These are phyloP conservation scores for Platanus orientalis DNA, from an alignment of 164 flowering plant species.

Conservation along the genomic window DNA sequence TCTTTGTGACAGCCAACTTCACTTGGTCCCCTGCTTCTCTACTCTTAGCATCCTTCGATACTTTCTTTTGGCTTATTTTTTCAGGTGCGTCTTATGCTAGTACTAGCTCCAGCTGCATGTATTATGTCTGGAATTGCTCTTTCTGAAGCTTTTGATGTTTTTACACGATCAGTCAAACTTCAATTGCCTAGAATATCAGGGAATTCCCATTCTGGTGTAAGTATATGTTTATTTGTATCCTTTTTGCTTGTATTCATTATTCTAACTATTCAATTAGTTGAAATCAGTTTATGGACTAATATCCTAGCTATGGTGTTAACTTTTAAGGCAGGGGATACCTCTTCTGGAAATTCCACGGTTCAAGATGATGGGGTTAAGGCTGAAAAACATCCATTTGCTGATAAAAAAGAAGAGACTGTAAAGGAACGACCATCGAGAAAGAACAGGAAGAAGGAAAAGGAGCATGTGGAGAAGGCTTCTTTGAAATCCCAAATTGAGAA, in stretches of 20 bases:
- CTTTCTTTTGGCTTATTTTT: constrained; percentile 13
- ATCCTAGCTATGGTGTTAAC: constrained; percentile 17
- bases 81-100: constrained; percentile 99
- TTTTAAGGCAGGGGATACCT: constrained; percentile 65
- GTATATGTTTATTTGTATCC: constrained; percentile 14
- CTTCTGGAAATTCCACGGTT: constrained; percentile 25
- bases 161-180: constrained; percentile 83
- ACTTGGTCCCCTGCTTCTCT: background rate
- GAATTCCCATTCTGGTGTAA: constrained; percentile 42
- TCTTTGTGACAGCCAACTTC: background rate
- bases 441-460: constrained; percentile 81
- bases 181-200: constrained; percentile 44
- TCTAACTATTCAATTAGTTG: background rate
- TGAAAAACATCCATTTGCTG: constrained; percentile 18
- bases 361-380: constrained; percentile 47
- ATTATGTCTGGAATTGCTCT: constrained; percentile 98
- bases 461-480: constrained; percentile 51
- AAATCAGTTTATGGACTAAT: constrained; percentile 15
- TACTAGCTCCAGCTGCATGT: constrained; percentile 99
- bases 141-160: constrained; percentile 85
- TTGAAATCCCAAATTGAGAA: constrained; percentile 44
- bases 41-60: background rate
- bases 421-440: constrained; percentile 72
- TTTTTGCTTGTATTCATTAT: constrained; percentile 2
- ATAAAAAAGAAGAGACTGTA: constrained; percentile 50